A percentile compares a stretch with the other conserved stretches of the same genome.
Evolutionary conservation across 148 eudicot genomes (phyloP).

Genomic region (Fagopyrum tataricum): DNA sequence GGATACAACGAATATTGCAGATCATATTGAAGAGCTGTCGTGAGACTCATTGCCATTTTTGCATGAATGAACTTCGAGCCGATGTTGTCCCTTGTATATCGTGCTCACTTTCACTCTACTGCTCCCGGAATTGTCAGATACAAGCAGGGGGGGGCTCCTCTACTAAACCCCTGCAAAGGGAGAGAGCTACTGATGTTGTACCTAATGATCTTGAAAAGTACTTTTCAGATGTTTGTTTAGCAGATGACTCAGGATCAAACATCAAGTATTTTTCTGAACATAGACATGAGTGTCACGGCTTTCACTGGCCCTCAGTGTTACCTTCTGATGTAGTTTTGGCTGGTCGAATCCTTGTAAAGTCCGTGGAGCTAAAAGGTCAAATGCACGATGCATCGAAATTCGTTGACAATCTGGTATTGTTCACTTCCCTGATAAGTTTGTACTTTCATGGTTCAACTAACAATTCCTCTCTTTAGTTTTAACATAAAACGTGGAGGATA

Average conservation of each 20-base stretch:
- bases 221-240: conserved; percentile 37
- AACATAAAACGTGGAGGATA: neutral
- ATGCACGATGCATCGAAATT: conserved; percentile 21
- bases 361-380: conserved; percentile 34
- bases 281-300: conserved; percentile 78
- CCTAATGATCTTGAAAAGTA: conserved; percentile 48
- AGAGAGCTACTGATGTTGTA: conserved; percentile 22
- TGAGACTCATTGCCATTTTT: conserved; percentile 89
- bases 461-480: neutral
- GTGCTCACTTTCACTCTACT: conserved; percentile 74
- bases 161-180: conserved; percentile 16
- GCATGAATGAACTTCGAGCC: conserved; percentile 71
- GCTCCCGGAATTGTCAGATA: conserved; percentile 59
- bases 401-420: conserved; percentile 40
- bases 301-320: conserved; percentile 84
- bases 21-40: conserved; percentile 70
- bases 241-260: conserved; percentile 21
- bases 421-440: neutral
- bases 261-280: conserved; percentile 50
- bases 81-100: conserved; percentile 73
- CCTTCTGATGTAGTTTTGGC: conserved; percentile 83
- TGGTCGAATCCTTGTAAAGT: conserved; percentile 65
- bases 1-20: conserved; percentile 23
- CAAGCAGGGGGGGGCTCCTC: conserved; percentile 53
- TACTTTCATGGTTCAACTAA: neutral